Evolutionary conservation across 1,139 yeast genomes (phyloP).

Genomic region (Taphrina populina): DNA sequence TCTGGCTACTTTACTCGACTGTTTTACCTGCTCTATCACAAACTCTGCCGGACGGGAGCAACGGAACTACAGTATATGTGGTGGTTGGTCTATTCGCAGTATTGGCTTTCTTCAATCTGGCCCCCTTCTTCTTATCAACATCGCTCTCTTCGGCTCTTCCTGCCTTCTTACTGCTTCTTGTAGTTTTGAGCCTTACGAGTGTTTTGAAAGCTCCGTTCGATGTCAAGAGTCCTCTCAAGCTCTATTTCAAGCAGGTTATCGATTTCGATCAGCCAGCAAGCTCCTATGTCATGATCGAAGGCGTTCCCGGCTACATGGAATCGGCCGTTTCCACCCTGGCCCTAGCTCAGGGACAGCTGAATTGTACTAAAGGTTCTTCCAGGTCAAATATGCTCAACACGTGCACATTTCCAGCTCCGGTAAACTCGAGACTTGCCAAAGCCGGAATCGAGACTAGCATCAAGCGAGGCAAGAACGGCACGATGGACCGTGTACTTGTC

Average conservation of each 20-base stretch:
- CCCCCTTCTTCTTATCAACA: slow-evolving; percentile 34
- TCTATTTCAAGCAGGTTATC: slow-evolving; percentile 38
- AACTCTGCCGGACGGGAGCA: slow-evolving; percentile 38
- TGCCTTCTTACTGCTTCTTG: slow-evolving; percentile 38
- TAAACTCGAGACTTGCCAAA: slow-evolving; percentile 24
- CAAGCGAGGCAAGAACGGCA: slow-evolving; percentile 18
- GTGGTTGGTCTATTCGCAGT: slow-evolving; percentile 10
- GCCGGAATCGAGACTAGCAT: slow-evolving; percentile 17
- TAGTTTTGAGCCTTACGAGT: slow-evolving; percentile 38
- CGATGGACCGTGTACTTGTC: slow-evolving; percentile 2
- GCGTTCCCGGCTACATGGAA: slow-evolving; percentile 30
- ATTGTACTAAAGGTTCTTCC: slow-evolving; percentile 5
- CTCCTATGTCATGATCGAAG: slow-evolving; percentile 28
- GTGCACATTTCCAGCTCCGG: slow-evolving; percentile 18
- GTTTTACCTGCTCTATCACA: slow-evolving; percentile 39
- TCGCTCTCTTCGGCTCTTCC: slow-evolving; percentile 29
- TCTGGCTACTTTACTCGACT: slow-evolving; percentile 37
- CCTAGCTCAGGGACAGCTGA: slow-evolving; percentile 12
- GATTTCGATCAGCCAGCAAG: slow-evolving; percentile 36
- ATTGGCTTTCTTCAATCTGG: slow-evolving; percentile 36
- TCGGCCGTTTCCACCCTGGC: slow-evolving; percentile 23
- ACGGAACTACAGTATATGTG: slow-evolving; percentile 10
- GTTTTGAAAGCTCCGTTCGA: slow-evolving; percentile 38
- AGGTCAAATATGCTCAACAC: slow-evolving; percentile 11
- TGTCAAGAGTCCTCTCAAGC: slow-evolving; percentile 38